phyloP scores from a whole-genome alignment of 2,329 filamentous ascomycete genomes.

The Gaeumannomyces sp. region DNA sequence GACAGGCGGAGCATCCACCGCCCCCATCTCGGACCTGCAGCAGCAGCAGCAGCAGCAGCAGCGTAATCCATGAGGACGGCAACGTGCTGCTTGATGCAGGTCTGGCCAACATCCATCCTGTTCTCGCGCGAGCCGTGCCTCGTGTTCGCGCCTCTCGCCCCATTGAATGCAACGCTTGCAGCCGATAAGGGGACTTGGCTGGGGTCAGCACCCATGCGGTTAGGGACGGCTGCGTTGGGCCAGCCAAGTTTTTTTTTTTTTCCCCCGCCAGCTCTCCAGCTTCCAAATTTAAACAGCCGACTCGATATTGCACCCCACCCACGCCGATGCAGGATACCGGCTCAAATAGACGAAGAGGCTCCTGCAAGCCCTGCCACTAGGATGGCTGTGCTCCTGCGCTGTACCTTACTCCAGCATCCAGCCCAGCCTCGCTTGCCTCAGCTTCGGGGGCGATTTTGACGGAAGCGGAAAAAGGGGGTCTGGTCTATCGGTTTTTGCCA shows the following conservation, averaged over 20 bases:
- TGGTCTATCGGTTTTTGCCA: background rate
- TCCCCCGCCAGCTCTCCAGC: background rate
- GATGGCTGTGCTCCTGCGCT: background rate
- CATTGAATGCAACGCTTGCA: background rate
- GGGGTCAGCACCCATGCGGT: no score
- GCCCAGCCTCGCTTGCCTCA: no score
- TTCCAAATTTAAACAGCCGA: background rate
- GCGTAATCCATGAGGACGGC: background rate
- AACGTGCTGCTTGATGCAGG: background rate
- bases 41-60: no score
- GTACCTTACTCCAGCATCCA: background rate
- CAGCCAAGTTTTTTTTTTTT: background rate
- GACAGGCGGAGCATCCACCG: background rate
- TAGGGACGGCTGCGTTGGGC: background rate
- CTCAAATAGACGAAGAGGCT: no score
- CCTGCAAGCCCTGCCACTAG: background rate
- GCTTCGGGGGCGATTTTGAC: no score
- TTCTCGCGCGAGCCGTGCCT: background rate
- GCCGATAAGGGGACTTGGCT: background rate
- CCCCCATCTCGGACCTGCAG: background rate
- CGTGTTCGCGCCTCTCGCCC: background rate
- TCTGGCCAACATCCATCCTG: constrained; percentile 2
- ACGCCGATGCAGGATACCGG: no score
- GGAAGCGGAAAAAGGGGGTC: background rate
- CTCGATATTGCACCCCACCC: background rate